Base-by-base conservation (phyloP, 2,329 filamentous ascomycete species). In the Westerdykella sp. region DNA sequence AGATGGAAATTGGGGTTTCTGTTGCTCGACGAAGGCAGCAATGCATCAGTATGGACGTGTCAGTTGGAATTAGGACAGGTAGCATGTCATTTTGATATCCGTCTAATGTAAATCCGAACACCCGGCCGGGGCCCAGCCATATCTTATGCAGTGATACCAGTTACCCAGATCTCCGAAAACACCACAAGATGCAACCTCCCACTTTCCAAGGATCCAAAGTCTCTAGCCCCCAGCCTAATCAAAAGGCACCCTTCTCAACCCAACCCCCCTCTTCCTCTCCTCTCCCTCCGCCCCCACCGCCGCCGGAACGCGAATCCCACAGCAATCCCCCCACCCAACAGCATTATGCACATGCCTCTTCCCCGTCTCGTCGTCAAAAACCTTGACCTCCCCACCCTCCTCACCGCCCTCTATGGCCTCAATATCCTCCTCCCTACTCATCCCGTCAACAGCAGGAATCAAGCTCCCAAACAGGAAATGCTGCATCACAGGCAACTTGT, bases 401-500 rank as follows among this genome's bases (percentile, higher is more conserved):
- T 35, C 32, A 5, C 32, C 32, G 37, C 4, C 25, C 25, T 28
- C 9, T 2, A 9, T 7, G 25, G 25, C 25, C 32, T 35, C 32
- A 6, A 7, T 9, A 72, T 47, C 51, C 11, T 65, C 65, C 37
- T 80, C 76, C 37, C 73, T 76, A 49, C 80, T 85, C 93, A 98
- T 97, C 1, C 80, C 87, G 16, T 87, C 80, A 0, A 76, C 80
- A 0, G 91, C 88, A 0, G 87, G 84, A 1, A 98, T 76, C 40
- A 98, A 68, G 7, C 82, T 84, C 1, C 93, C 93, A 60, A 98
- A 98, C 42, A 98, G 62, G 57, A 98, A 98, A 66, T 98, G 94
- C 69, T 98, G 93, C 89, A 97, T 97, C 35, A 98, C 91, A 1
- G 93, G 93, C 43, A 98, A 66, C 68, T 98, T 98, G 25, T 85